Evolutionary conservation across 2,329 filamentous ascomycete species (phyloP), one percentile per base, ranked within the genome.

Genomic region (Colletotrichum musae): DNA sequence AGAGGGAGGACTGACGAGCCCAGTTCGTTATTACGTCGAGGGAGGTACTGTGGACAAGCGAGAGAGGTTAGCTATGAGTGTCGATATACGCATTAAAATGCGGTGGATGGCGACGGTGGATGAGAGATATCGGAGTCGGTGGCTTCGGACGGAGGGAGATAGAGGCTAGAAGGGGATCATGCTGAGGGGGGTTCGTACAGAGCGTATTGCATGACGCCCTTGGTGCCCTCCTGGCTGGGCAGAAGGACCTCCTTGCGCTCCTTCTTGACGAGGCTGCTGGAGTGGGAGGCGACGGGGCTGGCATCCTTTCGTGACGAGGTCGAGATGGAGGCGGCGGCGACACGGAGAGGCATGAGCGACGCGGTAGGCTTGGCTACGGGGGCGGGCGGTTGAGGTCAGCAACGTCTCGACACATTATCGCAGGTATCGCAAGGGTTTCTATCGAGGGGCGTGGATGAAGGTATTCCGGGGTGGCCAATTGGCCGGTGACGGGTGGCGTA

Each of bases 1-100:
- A 97, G 60, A 96, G 86, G 16, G 94, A 97, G 64, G 91, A 89
- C 82, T 96, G 93, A 58, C 94, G 91, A 45, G 90, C 92, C 94
- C 94, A 97, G 84, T 95, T 95, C 81, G 92, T 84, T 72, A 96
- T 87, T 77, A 92, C 87, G 79, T 97, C 93, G 77, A 94, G 87
- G 5, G 92, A 92, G 63, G 93, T 94, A 72, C 92, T 94, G 74
- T 52, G 53, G 32, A 16, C 16, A 21, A 3, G 18, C 13, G n/a
- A 5, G 10, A 47, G 16, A 12, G 24, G 18, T 36, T 59, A 36
- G 28, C 26, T 24, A 26, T 7, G 47, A 7, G 39, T 5, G 47
- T 28, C 52, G 43, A 41, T 41, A 12, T 50, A 15, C 12, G 26
- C 6, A n/a, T 43, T 43, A 4, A 12, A 10, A 43, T 43, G 41